Base-by-base conservation (phyloP, 2,329 filamentous ascomycete species). In the Clonostachys solani region DNA sequence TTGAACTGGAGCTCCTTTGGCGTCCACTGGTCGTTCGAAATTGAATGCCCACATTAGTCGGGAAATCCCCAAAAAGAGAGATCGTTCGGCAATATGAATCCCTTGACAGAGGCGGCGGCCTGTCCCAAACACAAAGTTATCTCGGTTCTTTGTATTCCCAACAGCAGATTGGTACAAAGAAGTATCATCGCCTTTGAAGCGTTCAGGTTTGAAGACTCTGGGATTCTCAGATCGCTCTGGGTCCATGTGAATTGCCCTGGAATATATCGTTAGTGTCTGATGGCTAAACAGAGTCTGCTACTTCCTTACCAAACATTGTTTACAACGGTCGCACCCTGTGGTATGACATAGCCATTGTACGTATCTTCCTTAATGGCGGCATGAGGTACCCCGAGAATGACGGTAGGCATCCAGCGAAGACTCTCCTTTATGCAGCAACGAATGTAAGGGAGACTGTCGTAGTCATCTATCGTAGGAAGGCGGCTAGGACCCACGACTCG, bases 81-180 rank as follows among this genome's bases (percentile, higher is more conserved):
- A 69, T 5, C 70, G 68, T 47, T 76, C 72, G 0, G 75, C 76
- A 4, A 83, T 64, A 46, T 80, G 74, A 33, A 78, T 77, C 0
- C 80, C 81, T 6, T 74, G 78, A 58, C 81, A 84, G 41, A 82
- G 69, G 18, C 80, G 67, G 10, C 78, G 66, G 2, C 79, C 79
- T 7, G 73, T 73, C 29, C 80, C 78, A 46, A 80, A 83, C 0
- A 67, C 69, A 56, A 78, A 81, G 7, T 75, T 69, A 44, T 80
- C 77, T 12, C 75, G 66, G 55, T 77, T 67, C 1, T 61, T 58
- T 0, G 60, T 59, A 46, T 72, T 67, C 0, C 65, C 51, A 34
- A 45, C 48, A 36, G 42, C 41, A 16, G 51, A 45, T 5, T 47
- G 29, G 70, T 66, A 63, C 5, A 18, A 29, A 12, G 49, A 58